Percentiles rank a stretch among this genome's conserved stretches.
Evolutionary conservation across 352 stramenopile species (phyloP).

Genomic region (Pythium rhizo-oryzae): DNA sequence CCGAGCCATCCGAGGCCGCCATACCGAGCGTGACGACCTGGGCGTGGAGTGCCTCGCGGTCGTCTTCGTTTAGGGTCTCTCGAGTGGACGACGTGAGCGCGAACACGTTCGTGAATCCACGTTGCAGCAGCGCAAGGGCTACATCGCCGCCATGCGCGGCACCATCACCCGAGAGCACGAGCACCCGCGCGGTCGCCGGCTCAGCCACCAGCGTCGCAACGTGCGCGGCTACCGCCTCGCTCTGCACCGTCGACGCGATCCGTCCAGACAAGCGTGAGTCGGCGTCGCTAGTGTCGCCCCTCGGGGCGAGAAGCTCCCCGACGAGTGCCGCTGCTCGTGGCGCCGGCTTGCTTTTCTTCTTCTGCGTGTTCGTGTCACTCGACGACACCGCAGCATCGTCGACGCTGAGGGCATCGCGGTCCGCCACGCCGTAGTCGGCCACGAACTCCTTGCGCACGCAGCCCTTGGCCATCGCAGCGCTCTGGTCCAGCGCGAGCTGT

Average conservation of each 20-base stretch:
- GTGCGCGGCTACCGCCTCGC: not conserved
- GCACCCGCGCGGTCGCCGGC: not conserved
- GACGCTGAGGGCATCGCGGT: not conserved
- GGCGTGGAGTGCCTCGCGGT: not conserved
- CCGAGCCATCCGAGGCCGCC: not conserved
- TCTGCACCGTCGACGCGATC: not conserved
- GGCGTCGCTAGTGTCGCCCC: not conserved
- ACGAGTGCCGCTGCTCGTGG: not conserved
- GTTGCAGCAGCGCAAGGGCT: not conserved
- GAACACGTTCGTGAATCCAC: constrained; percentile 12
- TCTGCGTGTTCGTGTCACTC: not conserved
- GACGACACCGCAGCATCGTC: not conserved
- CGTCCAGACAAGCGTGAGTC: not conserved
- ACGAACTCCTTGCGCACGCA: constrained; percentile 47
- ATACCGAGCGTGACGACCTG: not conserved
- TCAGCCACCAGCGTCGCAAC: not conserved
- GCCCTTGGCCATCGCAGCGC: constrained; percentile 46
- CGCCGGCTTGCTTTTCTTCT: constrained; percentile 12
- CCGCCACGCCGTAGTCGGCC: not conserved
- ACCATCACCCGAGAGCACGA: not conserved
- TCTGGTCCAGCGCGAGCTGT: constrained; percentile 21
- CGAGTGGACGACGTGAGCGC: not conserved
- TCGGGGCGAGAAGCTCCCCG: not conserved
- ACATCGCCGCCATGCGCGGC: not conserved
- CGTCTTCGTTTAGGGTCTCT: not conserved